These are phyloP conservation scores for Hericium coralloides DNA, from an alignment of 768 basidiomycete species.

Conservation along the genomic window DNA sequence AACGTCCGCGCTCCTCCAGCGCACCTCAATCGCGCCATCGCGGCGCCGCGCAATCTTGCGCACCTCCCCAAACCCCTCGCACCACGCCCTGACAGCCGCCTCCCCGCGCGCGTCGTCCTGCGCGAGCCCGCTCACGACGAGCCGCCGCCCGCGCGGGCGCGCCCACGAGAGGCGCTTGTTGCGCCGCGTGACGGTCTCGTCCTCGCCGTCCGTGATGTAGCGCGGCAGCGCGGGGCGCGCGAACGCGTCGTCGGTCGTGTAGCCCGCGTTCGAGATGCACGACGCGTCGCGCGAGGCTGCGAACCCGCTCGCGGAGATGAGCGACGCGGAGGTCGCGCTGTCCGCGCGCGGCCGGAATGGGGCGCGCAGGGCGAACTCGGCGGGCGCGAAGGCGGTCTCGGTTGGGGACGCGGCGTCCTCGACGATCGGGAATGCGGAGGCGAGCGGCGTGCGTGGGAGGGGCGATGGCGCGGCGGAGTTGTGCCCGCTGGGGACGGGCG, in stretches of 20 bases:
- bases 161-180: constrained; percentile 3
- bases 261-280: neutral
- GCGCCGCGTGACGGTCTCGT: neutral
- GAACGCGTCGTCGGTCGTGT: neutral
- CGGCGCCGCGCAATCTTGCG: constrained; percentile 8
- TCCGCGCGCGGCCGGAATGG: neutral
- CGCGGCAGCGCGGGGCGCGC: neutral
- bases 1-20: constrained; percentile 13
- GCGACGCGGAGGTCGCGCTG: neutral
- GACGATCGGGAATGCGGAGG: neutral
- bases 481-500: neutral
- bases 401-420: neutral
- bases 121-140: constrained; percentile 12
- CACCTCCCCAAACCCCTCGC: constrained; percentile 15
- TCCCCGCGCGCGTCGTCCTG: constrained; percentile 10
- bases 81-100: constrained; percentile 12
- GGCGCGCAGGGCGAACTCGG: neutral
- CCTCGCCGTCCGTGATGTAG: neutral
- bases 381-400: neutral
- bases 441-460: neutral
- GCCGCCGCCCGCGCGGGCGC: constrained; percentile 3
- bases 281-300: neutral
- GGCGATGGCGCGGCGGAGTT: neutral
- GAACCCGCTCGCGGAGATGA: neutral
- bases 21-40: constrained; percentile 10